Percentiles rank a stretch among this genome's conserved stretches.
Evolutionary conservation across 2,329 filamentous ascomycete genomes (phyloP).

Genomic region (Arthrobotrys sphaeroides): DNA sequence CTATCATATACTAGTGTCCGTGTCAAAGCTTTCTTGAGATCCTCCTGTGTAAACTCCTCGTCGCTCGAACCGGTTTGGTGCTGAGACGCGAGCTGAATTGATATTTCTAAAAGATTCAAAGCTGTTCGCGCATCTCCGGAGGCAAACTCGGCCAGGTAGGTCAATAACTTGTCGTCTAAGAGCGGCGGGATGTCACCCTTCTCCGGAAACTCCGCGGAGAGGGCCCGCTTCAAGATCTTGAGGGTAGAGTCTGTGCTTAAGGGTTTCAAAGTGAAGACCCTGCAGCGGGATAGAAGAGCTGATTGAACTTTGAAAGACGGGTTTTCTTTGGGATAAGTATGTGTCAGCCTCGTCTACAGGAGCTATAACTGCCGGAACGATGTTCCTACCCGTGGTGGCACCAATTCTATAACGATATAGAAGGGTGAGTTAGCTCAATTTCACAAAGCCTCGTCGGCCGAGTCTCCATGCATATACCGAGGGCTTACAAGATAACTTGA

Average conservation of each 20-base stretch:
- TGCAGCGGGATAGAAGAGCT: slow-evolving; percentile 85
- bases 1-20: slow-evolving; percentile 95
- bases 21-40: slow-evolving; percentile 83
- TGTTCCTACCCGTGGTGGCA: slow-evolving; percentile 76
- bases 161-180: slow-evolving; percentile 78
- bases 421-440: background rate
- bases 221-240: slow-evolving; percentile 29
- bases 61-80: background rate
- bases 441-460: background rate
- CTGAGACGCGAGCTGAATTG: slow-evolving; percentile 69
- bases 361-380: background rate
- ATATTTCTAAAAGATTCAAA: slow-evolving; percentile 89
- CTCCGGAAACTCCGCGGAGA: slow-evolving; percentile 36
- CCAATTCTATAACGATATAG: slow-evolving; percentile 69
- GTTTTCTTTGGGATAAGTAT: slow-evolving; percentile 65
- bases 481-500: slow-evolving; percentile 75
- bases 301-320: slow-evolving; percentile 92
- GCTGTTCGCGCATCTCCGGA: slow-evolving; percentile 94
- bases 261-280: slow-evolving; percentile 85
- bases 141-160: slow-evolving; percentile 83
- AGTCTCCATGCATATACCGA: background rate
- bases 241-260: slow-evolving; percentile 73
- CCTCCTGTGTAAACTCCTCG: slow-evolving; percentile 70
- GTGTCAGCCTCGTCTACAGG: no score
- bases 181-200: slow-evolving; percentile 64